phyloP scores from a whole-genome alignment of 202 grass and related monocot genomes.

The Miscanthus sacchariflorus region DNA sequence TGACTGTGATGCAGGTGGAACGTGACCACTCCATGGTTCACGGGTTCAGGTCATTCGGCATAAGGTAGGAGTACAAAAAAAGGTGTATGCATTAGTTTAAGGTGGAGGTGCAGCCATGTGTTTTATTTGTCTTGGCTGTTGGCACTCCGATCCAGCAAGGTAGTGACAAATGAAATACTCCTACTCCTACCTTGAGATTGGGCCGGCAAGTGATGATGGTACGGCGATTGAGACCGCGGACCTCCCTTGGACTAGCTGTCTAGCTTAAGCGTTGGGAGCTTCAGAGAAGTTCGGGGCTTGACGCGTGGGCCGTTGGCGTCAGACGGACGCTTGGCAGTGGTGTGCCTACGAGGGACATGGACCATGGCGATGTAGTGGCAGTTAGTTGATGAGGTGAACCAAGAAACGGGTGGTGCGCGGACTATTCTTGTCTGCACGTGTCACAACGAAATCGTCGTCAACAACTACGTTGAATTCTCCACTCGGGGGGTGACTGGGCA shows the following conservation, averaged over 20 bases:
- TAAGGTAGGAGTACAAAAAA: not conserved
- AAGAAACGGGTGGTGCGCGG: no score
- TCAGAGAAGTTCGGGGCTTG: not conserved
- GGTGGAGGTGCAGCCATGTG: not conserved
- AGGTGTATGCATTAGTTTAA: not conserved
- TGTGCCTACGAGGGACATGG: no score
- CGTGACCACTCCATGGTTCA: conserved; percentile 25
- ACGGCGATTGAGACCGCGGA: not conserved
- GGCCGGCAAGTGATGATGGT: not conserved
- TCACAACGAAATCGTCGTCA: not conserved
- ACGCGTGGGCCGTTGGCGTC: not conserved
- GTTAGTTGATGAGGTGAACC: no score
- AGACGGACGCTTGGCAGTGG: not conserved
- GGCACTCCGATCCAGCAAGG: no score
- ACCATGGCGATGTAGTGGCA: not conserved
- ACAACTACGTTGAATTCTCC: conserved; percentile 13
- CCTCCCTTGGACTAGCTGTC: conserved; percentile 2
- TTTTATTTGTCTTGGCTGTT: not conserved
- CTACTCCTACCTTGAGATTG: not conserved
- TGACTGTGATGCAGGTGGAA: not conserved
- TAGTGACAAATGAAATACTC: not conserved
- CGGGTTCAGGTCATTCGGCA: not conserved
- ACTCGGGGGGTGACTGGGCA: not conserved
- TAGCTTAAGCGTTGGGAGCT: not conserved
- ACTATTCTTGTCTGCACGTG: not conserved